Conservation (phyloP, 305 asterid genomes). For the Fraxinus floribunda region DNA sequence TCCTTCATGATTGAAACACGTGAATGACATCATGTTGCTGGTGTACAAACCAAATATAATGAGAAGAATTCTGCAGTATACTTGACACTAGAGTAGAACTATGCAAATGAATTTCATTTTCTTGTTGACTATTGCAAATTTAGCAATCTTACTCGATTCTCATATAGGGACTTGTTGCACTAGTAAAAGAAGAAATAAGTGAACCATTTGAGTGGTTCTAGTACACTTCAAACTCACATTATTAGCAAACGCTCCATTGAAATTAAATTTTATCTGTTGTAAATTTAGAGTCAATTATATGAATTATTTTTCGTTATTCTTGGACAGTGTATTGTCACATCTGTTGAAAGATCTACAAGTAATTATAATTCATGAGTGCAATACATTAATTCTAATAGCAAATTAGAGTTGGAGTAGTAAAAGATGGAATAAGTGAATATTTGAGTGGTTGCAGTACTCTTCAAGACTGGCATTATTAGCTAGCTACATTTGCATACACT, state of each 20-base stretch:
- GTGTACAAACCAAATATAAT: background rate
- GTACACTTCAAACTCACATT: background rate
- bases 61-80: background rate
- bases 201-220: slow-evolving; percentile 2
- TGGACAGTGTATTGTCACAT: background rate
- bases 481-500: background rate
- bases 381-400: background rate
- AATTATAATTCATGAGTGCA: background rate
- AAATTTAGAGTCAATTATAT: background rate
- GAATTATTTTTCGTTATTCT: background rate
- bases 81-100: background rate
- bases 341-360: background rate
- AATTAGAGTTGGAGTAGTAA: background rate
- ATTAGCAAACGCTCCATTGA: background rate
- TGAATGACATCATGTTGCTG: background rate
- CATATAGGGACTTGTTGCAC: background rate
- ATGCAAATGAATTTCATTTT: background rate
- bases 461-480: background rate
- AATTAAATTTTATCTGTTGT: background rate
- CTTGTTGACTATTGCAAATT: slow-evolving; percentile 4
- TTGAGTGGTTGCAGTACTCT: background rate
- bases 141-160: background rate
- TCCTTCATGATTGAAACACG: background rate
- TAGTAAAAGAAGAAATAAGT: slow-evolving; percentile 3
- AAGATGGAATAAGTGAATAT: background rate